These are phyloP conservation scores for Mortierella sp. DNA, from an alignment of 371 early-diverging fungal genomes.

Conservation along the genomic window DNA sequence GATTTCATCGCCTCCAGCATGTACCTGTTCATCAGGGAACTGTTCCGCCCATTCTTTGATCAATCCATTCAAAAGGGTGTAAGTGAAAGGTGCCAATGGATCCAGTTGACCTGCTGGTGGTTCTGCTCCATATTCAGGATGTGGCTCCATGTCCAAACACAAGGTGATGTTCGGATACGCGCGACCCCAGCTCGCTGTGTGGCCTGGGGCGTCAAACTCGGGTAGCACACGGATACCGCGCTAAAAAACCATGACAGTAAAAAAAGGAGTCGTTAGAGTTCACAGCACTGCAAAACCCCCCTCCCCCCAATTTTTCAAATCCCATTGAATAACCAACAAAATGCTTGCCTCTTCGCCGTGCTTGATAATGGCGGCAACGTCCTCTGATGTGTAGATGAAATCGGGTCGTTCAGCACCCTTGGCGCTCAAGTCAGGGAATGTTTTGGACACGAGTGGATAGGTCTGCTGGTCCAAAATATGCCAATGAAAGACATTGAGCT, in stretches of 20 bases:
- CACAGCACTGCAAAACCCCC: background rate
- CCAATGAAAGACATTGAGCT: slow-evolving; percentile 89
- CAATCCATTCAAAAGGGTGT: slow-evolving; percentile 66
- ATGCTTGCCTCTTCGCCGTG: slow-evolving; percentile 58
- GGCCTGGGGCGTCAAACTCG: slow-evolving; percentile 76
- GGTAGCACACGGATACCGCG: slow-evolving; percentile 83
- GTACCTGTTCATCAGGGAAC: slow-evolving; percentile 76
- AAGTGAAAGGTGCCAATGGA: slow-evolving; percentile 65
- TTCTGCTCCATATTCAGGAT: slow-evolving; percentile 64
- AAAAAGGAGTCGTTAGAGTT: background rate
- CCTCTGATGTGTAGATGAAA: slow-evolving; percentile 63
- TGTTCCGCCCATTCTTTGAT: slow-evolving; percentile 68
- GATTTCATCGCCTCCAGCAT: slow-evolving; percentile 84
- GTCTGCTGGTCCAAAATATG: slow-evolving; percentile 83
- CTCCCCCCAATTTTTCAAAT: background rate
- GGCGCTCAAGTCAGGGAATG: slow-evolving; percentile 65
- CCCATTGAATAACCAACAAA: background rate
- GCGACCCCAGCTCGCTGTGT: slow-evolving; percentile 62
- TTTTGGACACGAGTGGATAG: slow-evolving; percentile 70
- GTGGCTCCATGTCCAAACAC: slow-evolving; percentile 39
- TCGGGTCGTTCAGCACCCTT: slow-evolving; percentile 73
- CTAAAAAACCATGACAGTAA: slow-evolving; percentile 17
- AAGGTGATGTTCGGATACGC: slow-evolving; percentile 45
- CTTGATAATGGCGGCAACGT: slow-evolving; percentile 68
- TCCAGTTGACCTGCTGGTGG: slow-evolving; percentile 82